Evolutionary conservation across 495 filamentous ascomycete species (phyloP), one percentile per base, ranked within the genome.

Genomic region (Astrocystis sublimbata): DNA sequence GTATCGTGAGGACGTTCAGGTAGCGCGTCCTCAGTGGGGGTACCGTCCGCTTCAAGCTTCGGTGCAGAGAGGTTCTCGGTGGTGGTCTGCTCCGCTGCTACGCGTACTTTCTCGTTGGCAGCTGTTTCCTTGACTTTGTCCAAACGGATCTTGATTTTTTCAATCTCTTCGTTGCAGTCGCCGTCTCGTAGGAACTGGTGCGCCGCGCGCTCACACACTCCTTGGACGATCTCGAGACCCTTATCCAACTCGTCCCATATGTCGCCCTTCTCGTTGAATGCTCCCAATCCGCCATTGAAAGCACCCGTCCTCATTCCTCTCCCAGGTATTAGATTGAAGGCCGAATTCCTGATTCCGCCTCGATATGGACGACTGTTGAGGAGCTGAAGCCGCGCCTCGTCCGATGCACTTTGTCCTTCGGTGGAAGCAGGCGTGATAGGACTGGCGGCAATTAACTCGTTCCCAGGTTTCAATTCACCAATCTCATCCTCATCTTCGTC

Each of bases 101-200:
- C 61, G 31, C 81, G 79, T 61, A 85, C 86, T 15, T 87, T 78
- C 60, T 91, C 78, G 42, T 76, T 72, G 58, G 84, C 77, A 4
- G 87, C 84, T 26, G 82, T 65, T 53, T 85, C 85, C 61, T 84
- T 81, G 12, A 87, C 83, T 67, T 89, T 85, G 13, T 60, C 67
- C 24, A 88, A 75, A 2, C 79, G 76, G 54, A 78, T 76, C 68
- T 88, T 85, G 43, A 92, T 89, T 28, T 85, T 86, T 12, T 81
- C 76, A 15, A 96, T 81, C 75, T 96, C 90, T 21, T 83, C 80
- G 17, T 76, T 79, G 73, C 92, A 97, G 61, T 93, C 87, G 21
- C 92, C 92, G 55, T 90, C 86, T 21, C 92, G 85, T 12, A 97
- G 81, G 59, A 96, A 91, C 70, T 94, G 90, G 71, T 93, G 92